phyloP scores from a whole-genome alignment of 2,329 filamentous ascomycete species.

The Calonectria pauciramosa region DNA sequence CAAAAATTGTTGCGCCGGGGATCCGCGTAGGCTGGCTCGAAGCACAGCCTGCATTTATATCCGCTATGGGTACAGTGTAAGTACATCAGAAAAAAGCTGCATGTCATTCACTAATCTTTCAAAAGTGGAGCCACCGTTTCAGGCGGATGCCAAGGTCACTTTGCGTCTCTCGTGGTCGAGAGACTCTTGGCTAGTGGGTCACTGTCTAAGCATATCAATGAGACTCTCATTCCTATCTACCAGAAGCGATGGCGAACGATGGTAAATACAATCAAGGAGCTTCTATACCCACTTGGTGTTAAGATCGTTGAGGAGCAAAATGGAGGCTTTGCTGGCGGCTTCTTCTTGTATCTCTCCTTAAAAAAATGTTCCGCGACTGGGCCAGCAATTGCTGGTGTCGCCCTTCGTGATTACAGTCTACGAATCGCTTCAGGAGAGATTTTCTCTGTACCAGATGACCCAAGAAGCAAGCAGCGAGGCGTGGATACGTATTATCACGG shows the following conservation, averaged over 20 bases:
- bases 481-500: neutral
- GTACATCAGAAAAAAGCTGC: neutral
- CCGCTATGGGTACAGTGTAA: slow-evolving; percentile 5
- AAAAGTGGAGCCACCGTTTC: slow-evolving; percentile 1
- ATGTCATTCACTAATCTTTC: neutral
- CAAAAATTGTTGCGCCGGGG: slow-evolving; percentile 75
- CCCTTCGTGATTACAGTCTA: neutral
- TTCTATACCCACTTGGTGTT: neutral
- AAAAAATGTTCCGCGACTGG: neutral
- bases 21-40: slow-evolving; percentile 70
- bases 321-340: slow-evolving; percentile 2
- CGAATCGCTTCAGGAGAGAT: slow-evolving; percentile 5
- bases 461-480: neutral
- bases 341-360: slow-evolving; percentile 10
- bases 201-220: neutral
- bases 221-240: neutral
- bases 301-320: neutral
- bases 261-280: neutral
- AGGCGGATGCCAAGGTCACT: slow-evolving; percentile 1
- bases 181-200: neutral
- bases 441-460: neutral
- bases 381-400: neutral
- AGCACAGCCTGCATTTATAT: neutral
- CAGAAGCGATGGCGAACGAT: neutral
- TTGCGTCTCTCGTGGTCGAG: neutral